phyloP scores from a whole-genome alignment of 2,329 filamentous ascomycete species.

The Aspergillus chevalieri region DNA sequence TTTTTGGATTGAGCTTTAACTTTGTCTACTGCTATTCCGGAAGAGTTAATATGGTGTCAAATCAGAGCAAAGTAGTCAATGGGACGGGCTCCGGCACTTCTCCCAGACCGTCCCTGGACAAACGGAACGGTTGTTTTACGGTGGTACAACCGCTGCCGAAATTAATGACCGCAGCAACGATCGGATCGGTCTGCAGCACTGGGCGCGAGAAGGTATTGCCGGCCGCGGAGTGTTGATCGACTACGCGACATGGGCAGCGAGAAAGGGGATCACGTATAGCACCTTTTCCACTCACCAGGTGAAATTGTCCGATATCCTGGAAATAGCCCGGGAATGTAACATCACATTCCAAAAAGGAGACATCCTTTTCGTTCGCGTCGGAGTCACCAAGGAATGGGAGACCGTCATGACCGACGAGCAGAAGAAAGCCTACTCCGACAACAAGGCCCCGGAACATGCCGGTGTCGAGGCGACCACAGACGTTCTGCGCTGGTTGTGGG shows the following conservation, averaged over 20 bases:
- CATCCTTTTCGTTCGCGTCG: slow-evolving; percentile 47
- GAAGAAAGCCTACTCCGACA: slow-evolving; percentile 24
- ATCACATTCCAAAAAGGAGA: slow-evolving; percentile 47
- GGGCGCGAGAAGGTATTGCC: slow-evolving; percentile 44
- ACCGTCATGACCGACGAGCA: slow-evolving; percentile 29
- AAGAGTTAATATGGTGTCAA: not conserved
- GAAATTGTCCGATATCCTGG: slow-evolving; percentile 27
- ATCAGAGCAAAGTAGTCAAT: slow-evolving; percentile 45
- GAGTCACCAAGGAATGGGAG: slow-evolving; percentile 38
- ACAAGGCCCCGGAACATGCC: slow-evolving; percentile 38
- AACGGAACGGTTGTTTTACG: slow-evolving; percentile 43
- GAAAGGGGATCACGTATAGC: slow-evolving; percentile 34
- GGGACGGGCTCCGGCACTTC: slow-evolving; percentile 49
- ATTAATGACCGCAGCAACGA: slow-evolving; percentile 40
- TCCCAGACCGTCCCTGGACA: slow-evolving; percentile 36
- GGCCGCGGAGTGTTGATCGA: slow-evolving; percentile 50
- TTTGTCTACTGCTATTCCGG: not conserved
- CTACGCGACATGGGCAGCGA: slow-evolving; percentile 42
- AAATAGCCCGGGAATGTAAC: slow-evolving; percentile 38
- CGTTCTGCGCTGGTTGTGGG: slow-evolving; percentile 54
- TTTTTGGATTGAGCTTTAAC: not conserved
- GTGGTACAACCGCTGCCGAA: slow-evolving; percentile 42
- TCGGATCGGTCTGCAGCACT: slow-evolving; percentile 46
- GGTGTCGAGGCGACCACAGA: slow-evolving; percentile 48
- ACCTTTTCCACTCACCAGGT: slow-evolving; percentile 39